Conservation (phyloP, 345 rosid species). For the Trapa incisa region DNA sequence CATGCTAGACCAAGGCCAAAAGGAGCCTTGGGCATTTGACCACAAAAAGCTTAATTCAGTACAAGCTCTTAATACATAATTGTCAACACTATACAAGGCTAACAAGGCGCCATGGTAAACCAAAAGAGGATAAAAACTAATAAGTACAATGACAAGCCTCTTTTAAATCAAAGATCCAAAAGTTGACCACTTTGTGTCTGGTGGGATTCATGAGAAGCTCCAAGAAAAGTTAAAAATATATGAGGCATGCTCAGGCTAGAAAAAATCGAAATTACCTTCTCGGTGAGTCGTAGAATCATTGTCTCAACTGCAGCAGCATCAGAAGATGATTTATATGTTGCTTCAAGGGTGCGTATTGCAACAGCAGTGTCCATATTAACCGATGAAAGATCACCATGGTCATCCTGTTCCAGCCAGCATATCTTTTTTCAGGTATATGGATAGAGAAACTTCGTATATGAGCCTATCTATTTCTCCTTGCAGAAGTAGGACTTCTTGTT, state of each 20-base stretch:
- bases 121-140: background rate
- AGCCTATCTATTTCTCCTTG: background rate
- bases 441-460: background rate
- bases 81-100: background rate
- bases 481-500: background rate
- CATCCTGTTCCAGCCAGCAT: slow-evolving; percentile 44
- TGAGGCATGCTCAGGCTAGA: background rate
- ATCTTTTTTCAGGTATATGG: background rate
- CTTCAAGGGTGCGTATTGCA: slow-evolving; percentile 96
- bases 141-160: background rate
- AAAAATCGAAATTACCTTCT: slow-evolving; percentile 36
- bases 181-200: background rate
- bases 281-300: slow-evolving; percentile 67
- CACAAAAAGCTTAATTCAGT: background rate
- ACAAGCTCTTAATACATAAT: background rate
- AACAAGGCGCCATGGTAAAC: background rate
- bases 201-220: background rate
- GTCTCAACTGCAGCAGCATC: slow-evolving; percentile 88
- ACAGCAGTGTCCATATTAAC: slow-evolving; percentile 99
- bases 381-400: slow-evolving; percentile 89
- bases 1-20: background rate
- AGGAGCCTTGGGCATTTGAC: background rate
- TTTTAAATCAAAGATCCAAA: background rate
- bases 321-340: slow-evolving; percentile 79
- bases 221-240: background rate